Conservation (phyloP, 2,329 filamentous ascomycete species). For the Nothopassalora personata region DNA sequence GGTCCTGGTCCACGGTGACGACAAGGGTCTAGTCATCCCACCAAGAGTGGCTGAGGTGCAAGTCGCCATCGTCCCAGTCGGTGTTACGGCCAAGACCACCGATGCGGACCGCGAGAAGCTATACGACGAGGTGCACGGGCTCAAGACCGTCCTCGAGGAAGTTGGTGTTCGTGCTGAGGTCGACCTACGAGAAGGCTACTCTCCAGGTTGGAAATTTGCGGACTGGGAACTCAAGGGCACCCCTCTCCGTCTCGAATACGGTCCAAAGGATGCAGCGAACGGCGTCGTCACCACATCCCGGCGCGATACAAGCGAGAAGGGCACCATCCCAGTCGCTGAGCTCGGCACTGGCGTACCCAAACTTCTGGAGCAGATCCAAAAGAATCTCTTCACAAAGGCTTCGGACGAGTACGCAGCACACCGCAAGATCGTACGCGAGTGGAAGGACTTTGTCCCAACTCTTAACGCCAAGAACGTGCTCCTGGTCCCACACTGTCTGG, state of each 20-base stretch:
- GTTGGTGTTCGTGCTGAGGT: constrained; percentile 72
- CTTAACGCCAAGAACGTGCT: constrained; percentile 90
- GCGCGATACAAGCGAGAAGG: constrained; percentile 76
- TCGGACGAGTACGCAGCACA: constrained; percentile 73
- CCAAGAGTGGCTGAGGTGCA: constrained; percentile 85
- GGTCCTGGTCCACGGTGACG: constrained; percentile 96
- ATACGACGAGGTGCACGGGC: constrained; percentile 66
- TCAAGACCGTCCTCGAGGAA: constrained; percentile 64
- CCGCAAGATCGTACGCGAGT: constrained; percentile 72
- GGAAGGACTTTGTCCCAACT: constrained; percentile 85
- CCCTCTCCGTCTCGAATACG: constrained; percentile 89
- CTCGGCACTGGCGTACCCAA: constrained; percentile 68
- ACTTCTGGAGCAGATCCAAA: constrained; percentile 84
- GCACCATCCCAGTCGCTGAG: constrained; percentile 68
- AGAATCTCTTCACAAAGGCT: constrained; percentile 72
- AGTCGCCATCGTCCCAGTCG: constrained; percentile 82
- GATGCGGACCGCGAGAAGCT: constrained; percentile 74
- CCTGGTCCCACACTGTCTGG: constrained; percentile 84
- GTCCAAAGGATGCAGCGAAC: constrained; percentile 86
- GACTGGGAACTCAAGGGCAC: constrained; percentile 98
- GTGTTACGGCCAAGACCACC: constrained; percentile 80
- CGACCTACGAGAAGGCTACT: constrained; percentile 83
- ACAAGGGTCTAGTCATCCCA: constrained; percentile 90
- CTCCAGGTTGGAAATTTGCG: constrained; percentile 96
- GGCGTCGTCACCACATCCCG: constrained; percentile 79